Base-by-base conservation (phyloP, 257 asterid genomes). In the Nyctanthes arbortristis region DNA sequence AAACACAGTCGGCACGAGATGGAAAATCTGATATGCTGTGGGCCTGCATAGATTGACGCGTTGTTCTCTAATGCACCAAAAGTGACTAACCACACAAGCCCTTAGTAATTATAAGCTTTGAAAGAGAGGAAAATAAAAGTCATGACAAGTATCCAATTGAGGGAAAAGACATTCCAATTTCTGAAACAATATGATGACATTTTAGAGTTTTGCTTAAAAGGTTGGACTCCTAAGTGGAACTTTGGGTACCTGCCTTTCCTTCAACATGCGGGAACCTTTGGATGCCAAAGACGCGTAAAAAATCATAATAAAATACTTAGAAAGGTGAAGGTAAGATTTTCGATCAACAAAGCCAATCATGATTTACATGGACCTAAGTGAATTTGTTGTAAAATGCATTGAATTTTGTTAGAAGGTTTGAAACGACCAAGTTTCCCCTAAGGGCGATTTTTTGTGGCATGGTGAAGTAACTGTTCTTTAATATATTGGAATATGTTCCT, bases 51-150 rank as follows among this genome's bases (percentile, higher is more conserved):
- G 24, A 27, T 18, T 47, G 57, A 20, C 3, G 58, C 28, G 58
- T 49, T 7, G 58, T 49, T 20, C 28, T 49, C 58, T 28, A 49
- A 49, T 49, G 58, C 8, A 20, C 28, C 28, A 18, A 49, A 49
- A 49, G 58, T 20, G 13, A 49, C 7, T 4, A 49, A 49, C 58
- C 58, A 20, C 28, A 49, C 28, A n/a, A 1, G 28, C 29, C 54
- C 58, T 49, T 49, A 49, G 58, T 49, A 49, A 49, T 49, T 49
- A 49, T 49, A 20, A 49, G 58, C 29, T 20, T 49, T 49, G 58
- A 49, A 49, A 49, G 29, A 7, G 58, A 49, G 58, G 58, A 20
- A 49, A 49, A 20, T 7, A 49, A 49, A 49, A 49, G 58, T 49
- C 58, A 18, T 49, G 28, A 49, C 29, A 1, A 49, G 5, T 2